phyloP scores from a whole-genome alignment of 129 eudicot genomes.

The Lactuca saligna region DNA sequence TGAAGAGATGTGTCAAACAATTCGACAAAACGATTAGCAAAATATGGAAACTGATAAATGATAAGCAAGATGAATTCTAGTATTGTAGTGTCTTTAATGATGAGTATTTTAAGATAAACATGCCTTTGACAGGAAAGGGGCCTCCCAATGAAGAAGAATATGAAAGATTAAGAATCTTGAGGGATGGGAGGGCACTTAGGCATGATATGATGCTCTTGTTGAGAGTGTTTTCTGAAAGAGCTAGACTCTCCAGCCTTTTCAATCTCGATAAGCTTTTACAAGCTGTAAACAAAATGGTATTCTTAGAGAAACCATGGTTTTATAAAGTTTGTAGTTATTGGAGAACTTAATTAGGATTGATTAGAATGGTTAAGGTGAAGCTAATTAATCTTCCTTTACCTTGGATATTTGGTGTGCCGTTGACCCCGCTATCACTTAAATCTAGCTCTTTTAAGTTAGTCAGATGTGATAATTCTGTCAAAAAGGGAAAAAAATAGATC shows the following conservation, averaged over 20 bases:
- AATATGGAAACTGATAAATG: neutral
- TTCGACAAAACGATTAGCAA: neutral
- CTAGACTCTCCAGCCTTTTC: too few relatives aligned
- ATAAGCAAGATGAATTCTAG: neutral
- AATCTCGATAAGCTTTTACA: too few relatives aligned
- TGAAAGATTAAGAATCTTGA: too few relatives aligned
- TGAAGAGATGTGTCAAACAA: neutral
- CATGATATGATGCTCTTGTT: too few relatives aligned
- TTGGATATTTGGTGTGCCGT: neutral
- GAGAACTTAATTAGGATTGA: neutral
- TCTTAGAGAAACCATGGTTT: too few relatives aligned
- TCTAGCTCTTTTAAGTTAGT: constrained; percentile 15
- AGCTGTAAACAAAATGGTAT: too few relatives aligned
- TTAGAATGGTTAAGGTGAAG: too few relatives aligned
- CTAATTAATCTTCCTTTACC: neutral
- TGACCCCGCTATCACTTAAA: neutral
- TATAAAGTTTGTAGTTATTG: too few relatives aligned
- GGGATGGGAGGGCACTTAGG: too few relatives aligned
- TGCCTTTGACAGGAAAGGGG: neutral
- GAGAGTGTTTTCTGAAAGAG: too few relatives aligned
- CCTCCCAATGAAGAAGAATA: too few relatives aligned
- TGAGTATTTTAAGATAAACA: neutral
- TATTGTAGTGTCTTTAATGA: neutral
- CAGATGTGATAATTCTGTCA: neutral
- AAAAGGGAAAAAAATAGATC: neutral